phyloP scores from a whole-genome alignment of 2,329 filamentous ascomycete species.

The Fusarium staphyleae region DNA sequence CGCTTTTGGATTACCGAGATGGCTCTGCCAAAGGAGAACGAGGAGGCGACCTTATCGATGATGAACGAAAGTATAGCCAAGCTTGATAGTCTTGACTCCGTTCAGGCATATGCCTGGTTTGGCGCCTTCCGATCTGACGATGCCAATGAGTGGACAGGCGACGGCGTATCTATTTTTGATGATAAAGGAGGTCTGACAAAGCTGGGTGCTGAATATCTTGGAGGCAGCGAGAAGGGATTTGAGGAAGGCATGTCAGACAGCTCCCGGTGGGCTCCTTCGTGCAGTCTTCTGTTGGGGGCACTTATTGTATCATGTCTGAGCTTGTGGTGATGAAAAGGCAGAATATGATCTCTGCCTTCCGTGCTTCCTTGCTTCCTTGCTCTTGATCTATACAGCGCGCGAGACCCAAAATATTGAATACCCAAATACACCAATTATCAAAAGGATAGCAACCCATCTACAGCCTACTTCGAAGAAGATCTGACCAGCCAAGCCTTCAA shows the following conservation, averaged over 20 bases:
- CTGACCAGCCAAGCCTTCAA: neutral
- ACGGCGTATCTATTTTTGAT: constrained; percentile 48
- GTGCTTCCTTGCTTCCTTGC: no score
- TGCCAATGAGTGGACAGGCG: constrained; percentile 51
- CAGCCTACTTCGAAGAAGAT: neutral
- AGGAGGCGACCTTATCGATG: constrained; percentile 48
- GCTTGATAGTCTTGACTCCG: constrained; percentile 45
- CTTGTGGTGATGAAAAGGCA: constrained; percentile 6
- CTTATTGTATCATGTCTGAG: neutral
- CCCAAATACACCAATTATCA: neutral
- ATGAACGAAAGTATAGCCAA: constrained; percentile 50
- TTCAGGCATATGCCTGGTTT: constrained; percentile 52
- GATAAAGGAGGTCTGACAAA: constrained; percentile 49
- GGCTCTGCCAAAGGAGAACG: constrained; percentile 47
- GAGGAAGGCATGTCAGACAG: constrained; percentile 42
- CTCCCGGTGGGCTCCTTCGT: neutral
- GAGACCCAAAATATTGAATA: neutral
- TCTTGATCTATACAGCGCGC: no score
- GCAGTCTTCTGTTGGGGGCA: constrained; percentile 1
- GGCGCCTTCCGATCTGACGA: constrained; percentile 49
- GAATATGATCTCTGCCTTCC: no score
- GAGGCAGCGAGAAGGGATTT: constrained; percentile 50
- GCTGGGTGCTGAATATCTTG: constrained; percentile 49
- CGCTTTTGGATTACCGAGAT: constrained; percentile 52
- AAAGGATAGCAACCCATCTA: neutral